Base-by-base conservation (phyloP, 2,329 filamentous ascomycete genomes). In the Diaporthe capsici region DNA sequence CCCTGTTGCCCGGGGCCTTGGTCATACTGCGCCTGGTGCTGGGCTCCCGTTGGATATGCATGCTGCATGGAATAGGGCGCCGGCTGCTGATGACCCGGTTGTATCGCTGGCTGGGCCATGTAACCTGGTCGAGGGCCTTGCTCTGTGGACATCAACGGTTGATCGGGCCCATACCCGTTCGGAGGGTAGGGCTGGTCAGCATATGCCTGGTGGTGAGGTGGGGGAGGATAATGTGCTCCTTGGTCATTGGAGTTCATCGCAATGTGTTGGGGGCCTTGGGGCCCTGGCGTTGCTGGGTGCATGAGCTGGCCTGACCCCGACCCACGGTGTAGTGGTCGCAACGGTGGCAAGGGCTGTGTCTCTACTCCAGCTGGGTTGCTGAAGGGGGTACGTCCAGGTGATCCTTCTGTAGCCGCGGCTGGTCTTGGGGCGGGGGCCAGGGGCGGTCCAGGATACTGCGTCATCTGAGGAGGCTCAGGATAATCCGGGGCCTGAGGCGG, bases 61-160 rank as follows among this genome's bases (percentile, higher is more conserved):
- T 76, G 74, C 17, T 73, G 70, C 37, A 37, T 25, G 53, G 49
- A 25, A 44, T 75, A 77, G 20, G 75, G 61, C 37, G 49, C 49
- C 13, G 65, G 70, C 57, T 72, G 76, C 57, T 77, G 76, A 57
- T 73, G 63, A 28, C 73, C 71, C 28, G 70, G 22, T 15, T 77
- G 76, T 44, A 68, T 34, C 57, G 37, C 49, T 17, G 73, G 76
- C 65, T 77, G 76, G 44, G 71, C 73, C 76, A 77, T 73, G 34
- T 77, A 77, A 15, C 58, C 73, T 31, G 53, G 49, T 8, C 76
- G 73, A 37, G 47, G 2, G n/a, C 73, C 76, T 47, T 75, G 71
- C 57, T 77, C 76, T 47, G 76, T 75, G 22, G 72, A 75, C 73
- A 76, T 76, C 51, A 76, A 61, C 12, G 75, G 75, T n/a, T 76